phyloP scores from a whole-genome alignment of 2,329 filamentous ascomycete species.

The Colletotrichum paranaense region DNA sequence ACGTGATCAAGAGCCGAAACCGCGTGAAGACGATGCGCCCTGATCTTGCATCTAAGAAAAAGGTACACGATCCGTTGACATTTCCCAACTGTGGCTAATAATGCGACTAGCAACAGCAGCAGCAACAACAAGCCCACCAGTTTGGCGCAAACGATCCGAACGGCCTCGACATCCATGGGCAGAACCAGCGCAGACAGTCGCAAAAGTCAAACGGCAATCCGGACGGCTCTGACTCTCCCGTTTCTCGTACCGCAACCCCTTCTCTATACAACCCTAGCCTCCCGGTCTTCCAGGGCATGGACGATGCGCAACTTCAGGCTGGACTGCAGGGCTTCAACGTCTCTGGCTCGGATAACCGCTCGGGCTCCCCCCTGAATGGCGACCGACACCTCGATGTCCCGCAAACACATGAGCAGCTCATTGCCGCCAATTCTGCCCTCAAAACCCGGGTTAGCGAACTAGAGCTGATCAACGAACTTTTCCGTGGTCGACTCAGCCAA shows the following conservation, averaged over 20 bases:
- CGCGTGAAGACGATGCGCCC: conserved; percentile 89
- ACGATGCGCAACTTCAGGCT: conserved; percentile 75
- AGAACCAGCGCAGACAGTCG: conserved; percentile 69
- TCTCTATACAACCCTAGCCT: conserved; percentile 80
- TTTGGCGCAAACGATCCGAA: conserved; percentile 59
- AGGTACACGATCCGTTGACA: conserved; percentile 64
- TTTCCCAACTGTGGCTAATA: neutral
- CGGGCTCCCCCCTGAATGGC: conserved; percentile 61
- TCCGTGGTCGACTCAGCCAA: conserved; percentile 80
- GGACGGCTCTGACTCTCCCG: conserved; percentile 81
- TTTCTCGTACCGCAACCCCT: conserved; percentile 84
- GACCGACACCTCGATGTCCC: conserved; percentile 76
- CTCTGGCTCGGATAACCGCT: conserved; percentile 63
- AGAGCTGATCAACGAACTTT: conserved; percentile 91
- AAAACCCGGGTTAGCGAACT: conserved; percentile 96
- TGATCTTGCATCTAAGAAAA: conserved; percentile 84
- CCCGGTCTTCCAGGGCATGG: conserved; percentile 83
- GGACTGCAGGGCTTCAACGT: conserved; percentile 62
- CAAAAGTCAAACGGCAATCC: conserved; percentile 80
- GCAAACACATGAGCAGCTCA: conserved; percentile 82
- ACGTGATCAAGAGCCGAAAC: conserved; percentile 99
- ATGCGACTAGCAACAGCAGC: conserved; percentile 38
- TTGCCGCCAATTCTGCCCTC: conserved; percentile 85
- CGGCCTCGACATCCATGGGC: conserved; percentile 68
- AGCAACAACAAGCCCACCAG: conserved; percentile 51